Evolutionary conservation across 495 filamentous ascomycete species (phyloP).

Genomic region (Rhypophila decipiens): DNA sequence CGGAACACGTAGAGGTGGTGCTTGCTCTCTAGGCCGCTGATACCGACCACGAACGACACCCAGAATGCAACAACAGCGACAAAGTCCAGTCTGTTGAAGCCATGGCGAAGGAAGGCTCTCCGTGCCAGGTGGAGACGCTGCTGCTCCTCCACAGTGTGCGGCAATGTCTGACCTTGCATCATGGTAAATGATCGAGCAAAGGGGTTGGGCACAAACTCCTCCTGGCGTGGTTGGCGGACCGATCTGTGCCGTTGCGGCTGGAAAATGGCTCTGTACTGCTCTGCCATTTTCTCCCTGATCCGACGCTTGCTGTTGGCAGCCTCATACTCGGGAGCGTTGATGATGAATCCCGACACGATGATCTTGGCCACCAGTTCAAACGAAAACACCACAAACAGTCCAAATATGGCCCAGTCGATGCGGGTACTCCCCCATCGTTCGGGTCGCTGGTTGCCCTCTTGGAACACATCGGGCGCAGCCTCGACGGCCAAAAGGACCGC

Average conservation of each 20-base stretch:
- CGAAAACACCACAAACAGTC: constrained; percentile 85
- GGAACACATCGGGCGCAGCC: constrained; percentile 60
- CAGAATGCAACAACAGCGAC: constrained; percentile 94
- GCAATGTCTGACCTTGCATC: constrained; percentile 45
- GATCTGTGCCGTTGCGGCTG: constrained; percentile 69
- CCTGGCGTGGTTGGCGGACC: constrained; percentile 35
- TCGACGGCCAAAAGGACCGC: constrained; percentile 81
- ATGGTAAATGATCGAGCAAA: constrained; percentile 81
- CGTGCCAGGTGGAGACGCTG: constrained; percentile 79
- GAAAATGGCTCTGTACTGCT: constrained; percentile 72
- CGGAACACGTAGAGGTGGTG: constrained; percentile 82
- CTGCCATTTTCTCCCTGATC: constrained; percentile 62
- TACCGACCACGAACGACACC: constrained; percentile 71
- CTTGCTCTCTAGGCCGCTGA: constrained; percentile 57
- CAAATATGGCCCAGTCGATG: constrained; percentile 76
- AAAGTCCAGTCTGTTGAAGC: constrained; percentile 94
- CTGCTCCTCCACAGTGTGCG: constrained; percentile 66
- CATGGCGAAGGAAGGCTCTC: constrained; percentile 87
- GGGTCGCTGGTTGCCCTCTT: constrained; percentile 40
- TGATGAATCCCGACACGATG: constrained; percentile 85
- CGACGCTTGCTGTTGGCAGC: constrained; percentile 68
- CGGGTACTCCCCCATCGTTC: constrained; percentile 56
- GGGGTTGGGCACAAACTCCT: constrained; percentile 53
- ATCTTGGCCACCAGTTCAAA: constrained; percentile 74
- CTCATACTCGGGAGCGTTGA: constrained; percentile 82